Evolutionary conservation across 2,329 filamentous ascomycete species (phyloP), one percentile per base, ranked within the genome.

Genomic region (Fusarium poae): DNA sequence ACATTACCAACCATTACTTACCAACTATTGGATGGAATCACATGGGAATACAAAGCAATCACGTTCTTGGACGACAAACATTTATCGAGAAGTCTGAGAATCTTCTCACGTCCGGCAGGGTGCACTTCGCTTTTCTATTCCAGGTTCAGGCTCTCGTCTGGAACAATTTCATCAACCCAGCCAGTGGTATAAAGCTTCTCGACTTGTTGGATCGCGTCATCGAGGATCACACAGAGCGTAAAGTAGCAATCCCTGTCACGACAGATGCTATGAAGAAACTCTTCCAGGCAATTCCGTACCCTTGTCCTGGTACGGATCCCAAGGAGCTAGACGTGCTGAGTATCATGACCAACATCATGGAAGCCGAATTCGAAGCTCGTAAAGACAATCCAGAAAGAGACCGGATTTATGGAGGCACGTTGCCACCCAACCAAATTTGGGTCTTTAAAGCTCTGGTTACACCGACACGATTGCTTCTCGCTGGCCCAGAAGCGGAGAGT

Each of bases 401-500:
- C 13, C 40, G 51, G 20, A 55, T 74, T 51, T 78, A 77, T 21
- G 78, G 77, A 8, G 30, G 58, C 6, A 62, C 46, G 5, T 37
- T 79, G 4, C 67, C 78, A 1, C 68, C 75, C 16, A 83, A 85
- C 43, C 79, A 87, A 32, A 82, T 82, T 0, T 80, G 81, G 73
- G 80, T 90, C 7, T 83, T 88, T 73, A 85, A 85, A 39, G 85
- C 83, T 13, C 78, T 81, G 35, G 84, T 92, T 12, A 91, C 89
- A 0, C 90, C 90, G 0, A 84, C 86, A 1, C 82, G 86, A 2
- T 81, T 87, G 21, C 82, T 81, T 21, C 80, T 91, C 0, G 80
- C 82, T 10, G 89, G 89, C 0, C 90, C 90, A 0, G 88, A 90
- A 50, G 80, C 86, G 1, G 91, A 93, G 74, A 86, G 86, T 9